Evolutionary conservation across 169 alveolate genomes (phyloP), one percentile per base, ranked within the genome.

Genomic region (Plasmodium yoelii): DNA sequence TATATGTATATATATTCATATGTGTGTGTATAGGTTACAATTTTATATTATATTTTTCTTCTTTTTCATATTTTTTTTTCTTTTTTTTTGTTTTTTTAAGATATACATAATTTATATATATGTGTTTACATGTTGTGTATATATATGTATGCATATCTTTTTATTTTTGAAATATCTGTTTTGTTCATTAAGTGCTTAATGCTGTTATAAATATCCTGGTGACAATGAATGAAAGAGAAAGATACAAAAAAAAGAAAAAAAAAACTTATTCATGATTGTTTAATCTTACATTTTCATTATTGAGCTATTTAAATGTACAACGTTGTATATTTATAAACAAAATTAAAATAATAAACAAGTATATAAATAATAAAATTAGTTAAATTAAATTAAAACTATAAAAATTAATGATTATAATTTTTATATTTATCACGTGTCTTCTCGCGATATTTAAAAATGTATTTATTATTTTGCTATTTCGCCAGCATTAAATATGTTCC

Each of bases 141-240:
- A 60, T 60, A 60, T 18, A 60, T 60, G 39, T 22, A 60, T 60
- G 39, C 39, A 19, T 59, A 51, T 22, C 19, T 51, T 51, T 51
- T 51, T 51, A 13, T 12, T 51, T 51, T 51, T 51, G n/a, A 13
- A 13, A 51, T 13, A 51, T 51, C 59, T 51, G 59, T 51, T 51
- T 51, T 51, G 59, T 51, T 51, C 59, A 51, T 51, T n/a, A 51
- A 51, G 59, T 51, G 18, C 18, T 51, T 51, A 51, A 51, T n/a
- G 18, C 5, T 34, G 42, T 34, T 34, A 51, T 51, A 51, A 51
- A 13, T 51, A 51, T 51, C 18, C 6, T 51, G 18, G 0, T 13
- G n/a, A 13, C 4, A 13, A 51, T 51, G 5, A 51, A 51, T 13
- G 6, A 51, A 51, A 51, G n/a, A 51, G 59, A 51, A 51, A 51